Conservation (phyloP, 331 rosid genomes). For the Pyracantha coccinea region DNA sequence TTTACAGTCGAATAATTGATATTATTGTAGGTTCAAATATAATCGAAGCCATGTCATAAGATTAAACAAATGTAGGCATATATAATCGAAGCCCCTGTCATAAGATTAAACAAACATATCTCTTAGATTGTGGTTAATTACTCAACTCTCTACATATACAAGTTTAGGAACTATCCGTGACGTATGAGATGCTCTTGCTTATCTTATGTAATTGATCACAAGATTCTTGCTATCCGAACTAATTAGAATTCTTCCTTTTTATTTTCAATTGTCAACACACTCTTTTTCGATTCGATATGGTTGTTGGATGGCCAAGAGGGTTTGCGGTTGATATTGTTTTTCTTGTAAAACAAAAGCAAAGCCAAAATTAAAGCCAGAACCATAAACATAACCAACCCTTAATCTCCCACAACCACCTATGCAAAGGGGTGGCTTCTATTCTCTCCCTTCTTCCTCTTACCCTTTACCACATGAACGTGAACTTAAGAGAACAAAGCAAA, state of each 20-base stretch:
- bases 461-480: constrained; percentile 21
- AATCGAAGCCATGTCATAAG: background rate
- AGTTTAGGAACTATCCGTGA: too few relatives aligned
- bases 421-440: constrained; percentile 16
- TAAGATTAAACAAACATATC: too few relatives aligned
- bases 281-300: background rate
- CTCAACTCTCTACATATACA: too few relatives aligned
- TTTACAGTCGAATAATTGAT: background rate
- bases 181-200: background rate
- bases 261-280: background rate
- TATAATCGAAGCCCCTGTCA: too few relatives aligned
- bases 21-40: background rate
- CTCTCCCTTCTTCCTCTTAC: constrained; percentile 18
- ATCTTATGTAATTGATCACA: background rate
- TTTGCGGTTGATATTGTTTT: background rate
- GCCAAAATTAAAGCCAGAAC: background rate
- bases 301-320: background rate
- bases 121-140: too few relatives aligned
- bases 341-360: background rate
- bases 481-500: constrained; percentile 8
- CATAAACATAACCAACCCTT: constrained; percentile 1
- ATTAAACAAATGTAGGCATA: too few relatives aligned
- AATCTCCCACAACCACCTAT: constrained; percentile 24
- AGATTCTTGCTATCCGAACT: background rate
- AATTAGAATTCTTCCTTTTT: background rate